A percentile compares a stretch with the other conserved stretches of the same genome.
Conservation (phyloP, 2,329 filamentous ascomycete genomes). For the Venturia effusa region DNA sequence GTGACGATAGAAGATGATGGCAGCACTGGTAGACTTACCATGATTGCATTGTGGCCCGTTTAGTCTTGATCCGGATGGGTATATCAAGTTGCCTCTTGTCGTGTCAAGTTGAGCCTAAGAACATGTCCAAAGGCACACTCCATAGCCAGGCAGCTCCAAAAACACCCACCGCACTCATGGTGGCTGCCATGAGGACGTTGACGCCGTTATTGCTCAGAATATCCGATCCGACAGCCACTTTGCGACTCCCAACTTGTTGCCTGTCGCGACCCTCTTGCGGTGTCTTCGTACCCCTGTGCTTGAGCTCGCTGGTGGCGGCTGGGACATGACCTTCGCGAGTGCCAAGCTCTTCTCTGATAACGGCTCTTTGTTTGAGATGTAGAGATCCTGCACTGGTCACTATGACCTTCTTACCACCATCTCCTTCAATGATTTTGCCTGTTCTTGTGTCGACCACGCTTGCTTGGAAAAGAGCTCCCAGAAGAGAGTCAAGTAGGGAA, state of each 20-base stretch:
- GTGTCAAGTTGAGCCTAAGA: background rate
- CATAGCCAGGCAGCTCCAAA: constrained; percentile 40
- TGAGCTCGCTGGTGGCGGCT: constrained; percentile 23
- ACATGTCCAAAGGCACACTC: constrained; percentile 3
- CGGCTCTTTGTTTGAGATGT: constrained; percentile 21
- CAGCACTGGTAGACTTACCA: background rate
- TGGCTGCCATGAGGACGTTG: constrained; percentile 80
- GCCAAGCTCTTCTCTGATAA: constrained; percentile 14
- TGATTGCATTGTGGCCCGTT: background rate
- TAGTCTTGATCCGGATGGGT: background rate
- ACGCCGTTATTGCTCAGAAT: constrained; percentile 91
- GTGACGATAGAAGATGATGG: background rate
- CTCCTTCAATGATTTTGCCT: constrained; percentile 82
- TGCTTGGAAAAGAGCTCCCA: constrained; percentile 76
- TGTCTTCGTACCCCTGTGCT: constrained; percentile 12
- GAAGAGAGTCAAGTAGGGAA: constrained; percentile 74
- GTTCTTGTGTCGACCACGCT: constrained; percentile 75
- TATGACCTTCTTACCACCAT: constrained; percentile 53
- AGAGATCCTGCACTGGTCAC: constrained; percentile 23
- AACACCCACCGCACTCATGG: constrained; percentile 74
- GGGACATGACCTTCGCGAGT: constrained; percentile 26
- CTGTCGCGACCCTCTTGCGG: constrained; percentile 21
- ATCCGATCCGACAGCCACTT: constrained; percentile 56
- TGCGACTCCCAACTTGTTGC: constrained; percentile 33
- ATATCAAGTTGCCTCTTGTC: background rate